Base-by-base conservation (phyloP, 2,329 filamentous ascomycete genomes). In the Stachybotrys chlorohalonatus region DNA sequence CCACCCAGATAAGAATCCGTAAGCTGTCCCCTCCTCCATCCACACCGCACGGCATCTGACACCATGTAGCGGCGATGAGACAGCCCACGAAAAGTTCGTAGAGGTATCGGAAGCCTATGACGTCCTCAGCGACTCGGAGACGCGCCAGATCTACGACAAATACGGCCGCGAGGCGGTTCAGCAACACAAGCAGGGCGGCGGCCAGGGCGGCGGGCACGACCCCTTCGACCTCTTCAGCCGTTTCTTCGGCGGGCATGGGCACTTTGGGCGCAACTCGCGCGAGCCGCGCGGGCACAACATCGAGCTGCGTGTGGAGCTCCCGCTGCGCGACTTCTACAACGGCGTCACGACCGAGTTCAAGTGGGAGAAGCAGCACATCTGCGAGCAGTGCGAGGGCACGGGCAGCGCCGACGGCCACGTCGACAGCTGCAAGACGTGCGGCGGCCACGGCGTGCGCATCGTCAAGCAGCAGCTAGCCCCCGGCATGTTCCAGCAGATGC, bases 1-100 rank as follows among this genome's bases (percentile, higher is more conserved):
- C 70, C 94, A 99, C 68, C 94, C 94, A 4, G 94, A 99, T 73
- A 99, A 99, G 81, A 97, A 97, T 65, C 91, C 93, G 87, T 94
- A 81, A 64, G 87, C 75, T 49, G 52, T 55, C 17, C 47, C 51
- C 42, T 50, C 39, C 46, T 11, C 46, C 8, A 45, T 51, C 45
- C 51, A 42, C 36, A 13, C 13, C 9, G 36, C 36, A 42, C 13
- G 36, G 8, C 4, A 24, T 42, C 36, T 13, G 13, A 42, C 36
- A n/a, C 9, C 11, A 47, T n/a, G 46, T n/a, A 94, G 90, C 55
- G 86, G 85, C 60, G 86, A 96, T 68, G 77, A 89, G 15, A 78
- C 83, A 5, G 93, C 92, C 42, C 85, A 93, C 61, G 82, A 92
- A 69, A 96, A 93, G 70, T 99, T 99, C 69, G 90, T 96, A 70